Conservation (phyloP, 176 grass and related monocot species). For the Aegilops umbellulata region DNA sequence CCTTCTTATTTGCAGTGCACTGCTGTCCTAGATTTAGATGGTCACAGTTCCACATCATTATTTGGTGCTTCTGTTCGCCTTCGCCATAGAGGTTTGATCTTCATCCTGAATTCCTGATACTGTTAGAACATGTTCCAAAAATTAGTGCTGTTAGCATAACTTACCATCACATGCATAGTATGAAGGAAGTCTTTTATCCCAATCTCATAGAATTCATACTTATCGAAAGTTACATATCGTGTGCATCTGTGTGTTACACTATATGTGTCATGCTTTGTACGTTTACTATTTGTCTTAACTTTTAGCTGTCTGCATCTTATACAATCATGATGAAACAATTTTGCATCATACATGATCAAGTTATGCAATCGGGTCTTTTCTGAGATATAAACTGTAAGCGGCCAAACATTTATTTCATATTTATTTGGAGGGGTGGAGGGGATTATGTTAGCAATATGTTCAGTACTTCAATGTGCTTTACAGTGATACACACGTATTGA, state of each 20-base stretch:
- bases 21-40: slow-evolving; percentile 18
- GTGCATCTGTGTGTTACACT: neutral
- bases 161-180: neutral
- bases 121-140: slow-evolving; percentile 4
- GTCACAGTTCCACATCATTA: slow-evolving; percentile 7
- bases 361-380: neutral
- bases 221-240: neutral
- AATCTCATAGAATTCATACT: neutral
- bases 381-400: neutral
- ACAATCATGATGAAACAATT: neutral
- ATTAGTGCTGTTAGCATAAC: neutral
- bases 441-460: neutral
- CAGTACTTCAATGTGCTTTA: neutral
- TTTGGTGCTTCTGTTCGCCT: slow-evolving; percentile 44
- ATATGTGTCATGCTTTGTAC: neutral
- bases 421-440: neutral
- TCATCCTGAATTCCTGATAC: neutral
- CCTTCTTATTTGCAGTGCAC: slow-evolving; percentile 24
- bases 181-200: neutral
- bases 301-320: neutral
- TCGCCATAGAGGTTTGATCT: slow-evolving; percentile 38
- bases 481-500: neutral
- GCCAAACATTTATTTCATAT: neutral
- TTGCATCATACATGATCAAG: neutral
- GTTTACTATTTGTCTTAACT: neutral